phyloP scores from a whole-genome alignment of 257 asterid species.

The Nemophila menziesii region DNA sequence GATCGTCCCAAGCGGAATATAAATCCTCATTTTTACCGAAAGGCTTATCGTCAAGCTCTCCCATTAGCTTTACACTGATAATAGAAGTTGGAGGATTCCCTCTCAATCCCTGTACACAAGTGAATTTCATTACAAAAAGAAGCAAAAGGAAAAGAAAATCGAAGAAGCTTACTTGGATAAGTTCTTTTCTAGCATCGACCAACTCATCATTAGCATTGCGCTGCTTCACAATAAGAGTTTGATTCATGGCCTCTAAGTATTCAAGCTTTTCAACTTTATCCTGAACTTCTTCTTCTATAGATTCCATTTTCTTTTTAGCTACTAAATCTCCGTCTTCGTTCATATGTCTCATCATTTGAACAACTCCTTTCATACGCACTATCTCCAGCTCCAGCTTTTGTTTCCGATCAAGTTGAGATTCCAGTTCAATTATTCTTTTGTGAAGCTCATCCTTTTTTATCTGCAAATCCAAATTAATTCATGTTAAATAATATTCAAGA shows the following conservation, averaged over 20 bases:
- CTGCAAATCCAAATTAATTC: no score
- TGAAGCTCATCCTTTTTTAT: slow-evolving; percentile 45
- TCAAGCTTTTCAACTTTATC: slow-evolving; percentile 70
- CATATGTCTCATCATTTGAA: slow-evolving; percentile 56
- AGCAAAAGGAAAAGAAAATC: no score
- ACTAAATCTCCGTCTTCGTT: slow-evolving; percentile 53
- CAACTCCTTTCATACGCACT: slow-evolving; percentile 58
- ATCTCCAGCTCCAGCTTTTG: slow-evolving; percentile 70
- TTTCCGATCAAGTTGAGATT: slow-evolving; percentile 53
- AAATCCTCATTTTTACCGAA: slow-evolving; percentile 32
- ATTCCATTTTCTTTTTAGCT: slow-evolving; percentile 40
- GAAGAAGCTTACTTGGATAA: slow-evolving; percentile 47
- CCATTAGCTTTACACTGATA: slow-evolving; percentile 67
- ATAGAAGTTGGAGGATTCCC: slow-evolving; percentile 36
- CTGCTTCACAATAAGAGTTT: slow-evolving; percentile 49
- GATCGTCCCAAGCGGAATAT: slow-evolving; percentile 52
- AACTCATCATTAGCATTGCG: slow-evolving; percentile 64
- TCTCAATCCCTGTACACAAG: slow-evolving; percentile 38
- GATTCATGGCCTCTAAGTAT: slow-evolving; percentile 34
- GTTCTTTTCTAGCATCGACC: slow-evolving; percentile 86
- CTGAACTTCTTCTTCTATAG: slow-evolving; percentile 35
- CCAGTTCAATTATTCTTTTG: slow-evolving; percentile 41
- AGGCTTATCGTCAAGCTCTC: slow-evolving; percentile 42
- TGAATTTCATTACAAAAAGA: neutral
- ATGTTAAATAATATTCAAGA: slow-evolving; percentile 7